Base-by-base conservation (phyloP, 1,284 basidiomycete species). In the Ceratobasidium sp. region DNA sequence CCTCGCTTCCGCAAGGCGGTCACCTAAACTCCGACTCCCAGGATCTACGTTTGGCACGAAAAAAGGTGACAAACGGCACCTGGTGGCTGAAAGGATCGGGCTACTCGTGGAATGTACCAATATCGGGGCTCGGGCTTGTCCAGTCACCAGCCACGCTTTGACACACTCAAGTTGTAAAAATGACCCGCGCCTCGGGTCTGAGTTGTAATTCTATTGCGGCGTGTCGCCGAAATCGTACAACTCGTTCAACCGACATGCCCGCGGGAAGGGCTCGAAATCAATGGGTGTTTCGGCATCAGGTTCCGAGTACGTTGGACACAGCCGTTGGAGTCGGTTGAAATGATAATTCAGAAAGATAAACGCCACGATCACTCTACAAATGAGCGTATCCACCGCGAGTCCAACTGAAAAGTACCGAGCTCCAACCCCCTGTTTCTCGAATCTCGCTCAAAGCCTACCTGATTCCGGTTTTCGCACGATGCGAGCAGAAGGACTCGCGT, bases 261-360 rank as follows among this genome's bases (percentile, higher is more conserved):
- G 56, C 37, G 4, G 37, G 2, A 8, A 37, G 37, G 2, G 37
- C 37, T 37, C 37, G 37, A 37, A 37, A 3, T 3, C 37, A 37
- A n/a, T n/a, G n/a, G n/a, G n/a, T n/a, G n/a, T n/a, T 57, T 57
- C 54, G 54, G 54, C 8, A 57, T 57, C 5, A 32, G 54, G n/a
- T 29, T 17, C 25, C 54, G 54, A 29, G 7, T 8, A 13, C 52
- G n/a, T 19, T 54, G 52, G n/a, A 54, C 3, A 22, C 25, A 6
- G 52, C 25, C n/a, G 25, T 9, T 54, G 52, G 22, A 59, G 37
- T 37, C 8, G 37, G 32, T 34, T 59, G 25, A 59, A 59, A 59
- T 59, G 34, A 59, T 17, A 59, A 37, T n/a, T 57, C 25, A 57
- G 32, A 32, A 6, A 7, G 54, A 57, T 57, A 57, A 57, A 29